Percentiles rank a stretch among this genome's conserved stretches.
Evolutionary conservation across 768 basidiomycete species (phyloP).

Genomic region (Kwoniella sp.): DNA sequence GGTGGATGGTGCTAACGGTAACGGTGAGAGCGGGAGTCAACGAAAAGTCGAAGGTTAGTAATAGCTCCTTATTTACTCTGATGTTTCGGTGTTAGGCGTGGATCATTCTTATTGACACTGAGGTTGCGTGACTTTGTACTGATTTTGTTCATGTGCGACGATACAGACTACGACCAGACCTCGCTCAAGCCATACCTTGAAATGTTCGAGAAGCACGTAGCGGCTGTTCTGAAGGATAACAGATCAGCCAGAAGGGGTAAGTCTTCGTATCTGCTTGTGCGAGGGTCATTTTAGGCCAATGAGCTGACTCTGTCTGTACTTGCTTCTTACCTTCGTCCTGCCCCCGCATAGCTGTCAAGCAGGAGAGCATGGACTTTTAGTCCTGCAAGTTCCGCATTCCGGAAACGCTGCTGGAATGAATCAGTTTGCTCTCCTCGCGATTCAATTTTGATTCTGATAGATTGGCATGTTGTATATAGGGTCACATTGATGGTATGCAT

Average conservation of each 20-base stretch:
- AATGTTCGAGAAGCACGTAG: constrained; percentile 75
- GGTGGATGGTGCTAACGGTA: constrained; percentile 23
- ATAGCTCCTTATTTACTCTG: background rate
- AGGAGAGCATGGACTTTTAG: constrained; percentile 39
- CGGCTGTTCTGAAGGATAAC: constrained; percentile 54
- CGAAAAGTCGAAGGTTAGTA: constrained; percentile 38
- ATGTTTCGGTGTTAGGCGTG: too few species aligned
- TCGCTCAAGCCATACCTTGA: constrained; percentile 86
- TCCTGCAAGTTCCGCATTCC: too few species aligned
- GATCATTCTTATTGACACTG: too few species aligned
- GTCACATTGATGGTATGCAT: constrained; percentile 5
- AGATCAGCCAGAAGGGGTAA: constrained; percentile 51
- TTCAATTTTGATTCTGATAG: too few species aligned
- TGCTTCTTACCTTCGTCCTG: background rate
- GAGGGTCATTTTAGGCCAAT: too few species aligned
- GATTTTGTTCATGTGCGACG: background rate
- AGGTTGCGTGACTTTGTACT: background rate
- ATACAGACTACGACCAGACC: constrained; percentile 78
- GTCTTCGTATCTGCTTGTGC: constrained; percentile 17
- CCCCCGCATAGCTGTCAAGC: constrained; percentile 23
- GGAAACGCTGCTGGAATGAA: too few species aligned
- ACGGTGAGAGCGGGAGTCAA: constrained; percentile 12
- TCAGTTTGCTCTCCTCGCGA: too few species aligned
- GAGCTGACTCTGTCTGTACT: too few species aligned
- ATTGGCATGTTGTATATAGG: constrained; percentile 8